Evolutionary conservation across 177 flowering plant species (phyloP), one percentile per base, ranked within the genome.

Genomic region (Vitis hybrid): DNA sequence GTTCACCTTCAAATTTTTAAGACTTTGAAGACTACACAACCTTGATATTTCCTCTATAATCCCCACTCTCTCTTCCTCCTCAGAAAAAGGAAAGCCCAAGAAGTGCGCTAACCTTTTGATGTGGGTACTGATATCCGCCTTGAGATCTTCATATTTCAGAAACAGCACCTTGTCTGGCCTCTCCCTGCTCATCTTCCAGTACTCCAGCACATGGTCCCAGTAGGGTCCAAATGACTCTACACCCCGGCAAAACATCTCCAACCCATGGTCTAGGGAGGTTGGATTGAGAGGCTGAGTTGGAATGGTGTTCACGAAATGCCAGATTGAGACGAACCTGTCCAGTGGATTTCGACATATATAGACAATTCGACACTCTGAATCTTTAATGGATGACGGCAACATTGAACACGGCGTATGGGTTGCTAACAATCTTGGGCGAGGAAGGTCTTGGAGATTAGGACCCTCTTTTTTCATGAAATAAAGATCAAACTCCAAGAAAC

Each of bases 1-100:
- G 68, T 75, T 75, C 68, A 75, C 74, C 30, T 62, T 59, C 52
- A 75, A 56, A 11, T 69, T 70, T 30, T 72, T 79, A 69, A 79
- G 40, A 5, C 30, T 69, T 11, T 62, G 60, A 13, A 79, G 69
- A 24, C 82, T 79, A 63, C 82, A 79, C 3, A 79, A 60, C 50
- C 54, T 66, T n/a, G 60, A 15, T 32, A 75, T 70, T 46, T 64
- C 79, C 11, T 79, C 69, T 1, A 75, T 24, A 6, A 69, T 65
- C 10, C 79, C 79, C 18, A 12, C 63, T 4, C 11, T 66, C 61
- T 66, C 71, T 50, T 75, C 82, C 59, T 75, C 76, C 50, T 13
- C 6, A 8, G 65, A 35, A 49, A 79, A 75, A 18, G 76, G 79
- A 21, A 15, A 69, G 2, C 74, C 78, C 52, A 72, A 54, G 62